These are phyloP conservation scores for Austroboletus niveus DNA, from an alignment of 1,284 basidiomycete species.

Conservation along the genomic window DNA sequence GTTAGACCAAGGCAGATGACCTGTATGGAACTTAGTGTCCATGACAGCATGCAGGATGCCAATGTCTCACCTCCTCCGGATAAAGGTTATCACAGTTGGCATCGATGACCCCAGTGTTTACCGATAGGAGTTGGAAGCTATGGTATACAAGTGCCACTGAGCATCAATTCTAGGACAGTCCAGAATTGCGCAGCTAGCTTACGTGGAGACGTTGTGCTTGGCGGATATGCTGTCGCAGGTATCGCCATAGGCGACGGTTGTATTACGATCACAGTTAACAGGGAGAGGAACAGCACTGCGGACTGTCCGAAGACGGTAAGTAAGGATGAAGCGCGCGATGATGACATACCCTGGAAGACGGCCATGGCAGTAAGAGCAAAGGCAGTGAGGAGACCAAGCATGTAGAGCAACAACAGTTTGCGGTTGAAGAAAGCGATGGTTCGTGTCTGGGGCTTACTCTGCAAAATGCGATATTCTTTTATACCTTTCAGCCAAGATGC, in stretches of 20 bases:
- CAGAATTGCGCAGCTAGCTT: conserved; percentile 5
- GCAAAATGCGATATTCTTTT: too few species aligned
- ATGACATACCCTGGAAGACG: background rate
- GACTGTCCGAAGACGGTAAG: conserved; percentile 8
- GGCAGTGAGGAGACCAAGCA: background rate
- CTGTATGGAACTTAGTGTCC: conserved; percentile 9
- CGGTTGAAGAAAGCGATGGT: too few species aligned
- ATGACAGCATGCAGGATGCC: background rate
- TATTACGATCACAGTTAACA: conserved; percentile 38
- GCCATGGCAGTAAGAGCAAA: conserved; percentile 10
- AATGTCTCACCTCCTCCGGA: conserved; percentile 26
- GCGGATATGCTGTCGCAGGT: conserved; percentile 41
- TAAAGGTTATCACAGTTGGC: conserved; percentile 37
- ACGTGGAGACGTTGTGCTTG: conserved; percentile 44
- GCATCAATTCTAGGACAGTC: background rate
- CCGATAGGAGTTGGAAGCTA: conserved; percentile 42
- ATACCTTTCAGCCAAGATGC: too few species aligned
- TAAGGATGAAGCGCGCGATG: background rate
- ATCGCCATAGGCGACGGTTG: conserved; percentile 34
- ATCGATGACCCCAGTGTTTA: conserved; percentile 37
- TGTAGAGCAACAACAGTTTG: too few species aligned
- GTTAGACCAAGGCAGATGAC: conserved; percentile 43
- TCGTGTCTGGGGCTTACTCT: too few species aligned
- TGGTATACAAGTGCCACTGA: background rate
- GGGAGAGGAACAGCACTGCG: conserved; percentile 21